These are phyloP conservation scores for Auriscalpium microsporum DNA, from an alignment of 768 basidiomycete genomes.

Conservation along the genomic window DNA sequence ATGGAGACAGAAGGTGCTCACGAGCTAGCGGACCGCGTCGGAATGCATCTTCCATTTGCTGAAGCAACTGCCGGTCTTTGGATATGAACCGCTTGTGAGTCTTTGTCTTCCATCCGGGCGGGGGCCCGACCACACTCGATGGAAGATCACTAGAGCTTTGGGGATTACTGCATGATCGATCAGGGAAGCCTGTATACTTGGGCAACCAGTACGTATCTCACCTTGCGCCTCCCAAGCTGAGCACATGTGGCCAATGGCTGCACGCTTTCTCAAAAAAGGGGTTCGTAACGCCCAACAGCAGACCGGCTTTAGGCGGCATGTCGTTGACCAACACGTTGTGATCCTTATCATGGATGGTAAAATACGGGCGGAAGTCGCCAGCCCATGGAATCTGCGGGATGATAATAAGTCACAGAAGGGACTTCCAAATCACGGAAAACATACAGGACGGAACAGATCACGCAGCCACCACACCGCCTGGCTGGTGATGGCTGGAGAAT, in stretches of 20 bases:
- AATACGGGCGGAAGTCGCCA: constrained; percentile 86
- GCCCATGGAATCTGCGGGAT: constrained; percentile 63
- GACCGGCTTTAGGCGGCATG: constrained; percentile 67
- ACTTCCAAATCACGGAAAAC: constrained; percentile 12
- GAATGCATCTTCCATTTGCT: constrained; percentile 58
- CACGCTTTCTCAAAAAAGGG: constrained; percentile 77
- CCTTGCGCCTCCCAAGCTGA: constrained; percentile 53
- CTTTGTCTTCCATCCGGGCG: constrained; percentile 69
- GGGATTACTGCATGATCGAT: too few species aligned
- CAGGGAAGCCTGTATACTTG: too few species aligned
- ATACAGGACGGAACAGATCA: constrained; percentile 76
- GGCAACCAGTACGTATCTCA: constrained; percentile 27
- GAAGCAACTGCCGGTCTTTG: constrained; percentile 71
- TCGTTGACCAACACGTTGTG: constrained; percentile 68
- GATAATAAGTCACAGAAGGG: too few species aligned
- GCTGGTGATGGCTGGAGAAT: constrained; percentile 73
- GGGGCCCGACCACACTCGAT: constrained; percentile 34
- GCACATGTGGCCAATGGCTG: constrained; percentile 77
- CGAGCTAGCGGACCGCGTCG: constrained; percentile 40
- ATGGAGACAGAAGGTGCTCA: constrained; percentile 27
- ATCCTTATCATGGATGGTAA: constrained; percentile 94
- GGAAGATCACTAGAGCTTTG: too few species aligned
- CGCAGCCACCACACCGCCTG: constrained; percentile 90
- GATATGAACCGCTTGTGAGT: constrained; percentile 79
- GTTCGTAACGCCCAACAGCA: constrained; percentile 81